A percentile compares a stretch with the other conserved stretches of the same genome.
These are phyloP conservation scores for Neurospora sp. DNA, from an alignment of 495 filamentous ascomycete species.

Conservation along the genomic window DNA sequence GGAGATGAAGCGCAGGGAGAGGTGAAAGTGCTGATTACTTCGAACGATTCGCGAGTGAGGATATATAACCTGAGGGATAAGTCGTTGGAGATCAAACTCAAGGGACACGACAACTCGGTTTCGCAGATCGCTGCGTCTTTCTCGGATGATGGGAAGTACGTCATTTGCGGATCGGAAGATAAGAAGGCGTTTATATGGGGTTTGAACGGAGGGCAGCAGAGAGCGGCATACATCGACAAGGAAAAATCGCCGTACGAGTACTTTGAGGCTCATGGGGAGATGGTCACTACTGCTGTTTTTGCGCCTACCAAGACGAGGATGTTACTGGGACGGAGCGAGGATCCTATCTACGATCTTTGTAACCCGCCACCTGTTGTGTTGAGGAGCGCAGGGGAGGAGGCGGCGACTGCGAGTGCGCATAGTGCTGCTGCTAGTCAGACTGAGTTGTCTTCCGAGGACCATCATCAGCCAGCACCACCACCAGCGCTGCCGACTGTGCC, in stretches of 20 bases:
- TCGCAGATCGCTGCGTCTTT: conserved; percentile 87
- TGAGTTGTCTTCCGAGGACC: conserved; percentile 17
- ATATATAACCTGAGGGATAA: conserved; percentile 83
- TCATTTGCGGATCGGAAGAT: conserved; percentile 94
- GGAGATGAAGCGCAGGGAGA: conserved; percentile 40
- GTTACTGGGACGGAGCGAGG: conserved; percentile 67
- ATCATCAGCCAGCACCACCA: neutral
- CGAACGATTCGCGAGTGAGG: conserved; percentile 90
- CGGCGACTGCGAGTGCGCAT: conserved; percentile 19
- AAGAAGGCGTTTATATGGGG: conserved; percentile 85
- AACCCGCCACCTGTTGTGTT: conserved; percentile 90
- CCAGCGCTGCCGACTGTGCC: conserved; percentile 4
- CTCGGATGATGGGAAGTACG: conserved; percentile 75
- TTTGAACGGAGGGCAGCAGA: conserved; percentile 35
- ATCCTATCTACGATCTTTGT: conserved; percentile 92
- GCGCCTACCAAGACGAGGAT: conserved; percentile 73
- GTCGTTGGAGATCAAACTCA: conserved; percentile 77
- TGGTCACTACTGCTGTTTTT: conserved; percentile 78
- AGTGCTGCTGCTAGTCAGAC: conserved; percentile 23
- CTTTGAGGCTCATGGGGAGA: conserved; percentile 80
- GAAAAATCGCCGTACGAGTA: conserved; percentile 75
- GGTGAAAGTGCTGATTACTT: conserved; percentile 80
- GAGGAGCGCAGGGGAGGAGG: conserved; percentile 63
- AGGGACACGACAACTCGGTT: conserved; percentile 84
- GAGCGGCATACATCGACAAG: conserved; percentile 48